Base-by-base conservation (phyloP, 2,329 filamentous ascomycete genomes). In the Fusarium sp. region DNA sequence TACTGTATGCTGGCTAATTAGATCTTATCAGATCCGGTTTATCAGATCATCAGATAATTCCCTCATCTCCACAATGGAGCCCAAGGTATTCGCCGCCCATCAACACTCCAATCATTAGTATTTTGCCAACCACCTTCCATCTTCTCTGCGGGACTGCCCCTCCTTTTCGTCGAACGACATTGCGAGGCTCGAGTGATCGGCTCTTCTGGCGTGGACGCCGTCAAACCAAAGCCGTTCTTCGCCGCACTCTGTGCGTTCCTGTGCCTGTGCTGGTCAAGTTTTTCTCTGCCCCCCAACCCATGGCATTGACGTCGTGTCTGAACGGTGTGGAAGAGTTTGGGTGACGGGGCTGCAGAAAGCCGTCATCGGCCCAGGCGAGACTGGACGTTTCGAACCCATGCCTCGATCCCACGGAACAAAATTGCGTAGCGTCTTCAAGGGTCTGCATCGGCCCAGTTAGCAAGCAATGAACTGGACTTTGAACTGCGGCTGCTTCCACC, bases 1-100 rank as follows among this genome's bases (percentile, higher is more conserved):
- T 75, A 75, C 72, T 75, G 61, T 63, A 63, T 61, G 48, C 68
- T 62, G 66, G 66, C 66, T 74, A 70, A 68, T 76, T 77, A 77
- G 78, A 83, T 83, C 80, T 83, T 83, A 82, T 83, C 81, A 78
- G 81, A 83, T 83, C 80, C 81, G 77, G 79, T 85, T 87, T 87
- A 88, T 87, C 86, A 85, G 86, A 88, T 88, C 81, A 87, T 87
- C 85, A 85, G 85, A 87, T 87, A 85, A 83, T 81, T 82, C 80
- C 80, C 83, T 83, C 83, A 78, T 79, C 79, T 77, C 79, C 81
- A 81, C 80, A 70, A 61, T 60, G 64, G 56, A 66, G 62, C 65
- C 34, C 58, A 48, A 66, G 64, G 62, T 66, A 38, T 62, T 71
- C 52, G 59, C 47, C 39, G 62, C 57, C 67, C 69, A 32, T 62